Evolutionary conservation across 164 flowering plant genomes (phyloP), one percentile per base, ranked within the genome.

Genomic region (Vitis labrusca): DNA sequence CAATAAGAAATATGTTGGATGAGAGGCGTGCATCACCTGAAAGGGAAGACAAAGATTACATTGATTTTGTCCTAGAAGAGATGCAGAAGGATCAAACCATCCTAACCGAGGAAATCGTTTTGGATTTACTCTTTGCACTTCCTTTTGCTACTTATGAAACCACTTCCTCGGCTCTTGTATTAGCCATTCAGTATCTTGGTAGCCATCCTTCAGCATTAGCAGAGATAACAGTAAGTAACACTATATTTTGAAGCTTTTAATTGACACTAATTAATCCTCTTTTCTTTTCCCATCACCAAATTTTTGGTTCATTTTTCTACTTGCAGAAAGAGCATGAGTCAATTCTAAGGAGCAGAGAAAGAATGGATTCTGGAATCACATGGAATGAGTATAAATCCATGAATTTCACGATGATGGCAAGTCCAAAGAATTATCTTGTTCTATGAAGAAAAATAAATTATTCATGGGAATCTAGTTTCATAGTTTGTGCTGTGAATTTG

Each of bases 61-160:
- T 85, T 68, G 97, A 89, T 75, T 79, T 76, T 66, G 86, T 87
- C 8, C 78, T 87, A 30, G 80, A 81, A 75, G 91, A 89, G 59
- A 84, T 87, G 56, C 16, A 80, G 67, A 81, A 77, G 65, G 82
- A 82, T 51, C 84, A 83, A 56, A 87, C 93, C 61, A 61, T 85
- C 44, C 83, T 87, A 1, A 87, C 91, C 54, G 89, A 87, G 67
- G 80, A 63, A 57, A 87, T 89, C 54, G 88, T 88, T 52, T 73
- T 85, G 71, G 91, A 87, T 59, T 74, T 89, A 57, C 85, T 85
- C 91, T 89, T 89, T 74, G 89, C 83, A 63, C 85, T 89, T 15
- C 88, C 87, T 13, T 87, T 89, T 74, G 93, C 93, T 16, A 87
- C 89, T 79, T 85, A 77, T 70, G 91, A 89, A 81, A 87, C 91